Conservation (phyloP, 768 basidiomycete genomes). For the Lactarius pseudohatsudake region DNA sequence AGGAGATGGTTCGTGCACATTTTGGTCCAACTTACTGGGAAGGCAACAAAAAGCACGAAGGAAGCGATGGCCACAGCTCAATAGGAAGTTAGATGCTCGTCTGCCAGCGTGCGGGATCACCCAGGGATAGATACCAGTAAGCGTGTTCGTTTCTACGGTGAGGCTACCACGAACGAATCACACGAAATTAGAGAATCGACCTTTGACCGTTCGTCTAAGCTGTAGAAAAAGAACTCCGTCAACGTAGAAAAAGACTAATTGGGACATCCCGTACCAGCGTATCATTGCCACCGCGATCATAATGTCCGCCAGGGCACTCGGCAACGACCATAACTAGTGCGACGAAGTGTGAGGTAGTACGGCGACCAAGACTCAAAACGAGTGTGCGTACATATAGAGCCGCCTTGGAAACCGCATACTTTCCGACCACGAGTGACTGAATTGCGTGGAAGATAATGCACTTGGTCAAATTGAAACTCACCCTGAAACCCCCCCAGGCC, state of each 20-base stretch:
- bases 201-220: conserved; percentile 1
- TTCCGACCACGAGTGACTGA: not conserved
- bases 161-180: conserved; percentile 25
- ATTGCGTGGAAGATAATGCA: not conserved
- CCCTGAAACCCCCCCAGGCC: conserved; percentile 5
- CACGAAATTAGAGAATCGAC: not conserved
- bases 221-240: not conserved
- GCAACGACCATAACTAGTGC: not conserved
- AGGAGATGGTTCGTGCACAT: not conserved
- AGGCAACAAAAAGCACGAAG: conserved; percentile 8
- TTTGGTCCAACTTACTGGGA: conserved; percentile 6
- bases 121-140: conserved; percentile 18
- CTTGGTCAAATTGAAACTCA: not conserved
- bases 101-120: too few species aligned
- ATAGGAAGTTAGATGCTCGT: not conserved
- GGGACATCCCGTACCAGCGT: not conserved
- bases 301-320: conserved; percentile 8
- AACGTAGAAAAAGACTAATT: not conserved
- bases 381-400: conserved; percentile 3
- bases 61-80: conserved; percentile 16
- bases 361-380: not conserved
- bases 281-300: conserved; percentile 2
- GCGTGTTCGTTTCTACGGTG: conserved; percentile 31
- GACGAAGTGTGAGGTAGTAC: not conserved
- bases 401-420: not conserved